Evolutionary conservation across 1,284 basidiomycete genomes (phyloP), one percentile per base, ranked within the genome.

Genomic region (Abortiporus biennis): DNA sequence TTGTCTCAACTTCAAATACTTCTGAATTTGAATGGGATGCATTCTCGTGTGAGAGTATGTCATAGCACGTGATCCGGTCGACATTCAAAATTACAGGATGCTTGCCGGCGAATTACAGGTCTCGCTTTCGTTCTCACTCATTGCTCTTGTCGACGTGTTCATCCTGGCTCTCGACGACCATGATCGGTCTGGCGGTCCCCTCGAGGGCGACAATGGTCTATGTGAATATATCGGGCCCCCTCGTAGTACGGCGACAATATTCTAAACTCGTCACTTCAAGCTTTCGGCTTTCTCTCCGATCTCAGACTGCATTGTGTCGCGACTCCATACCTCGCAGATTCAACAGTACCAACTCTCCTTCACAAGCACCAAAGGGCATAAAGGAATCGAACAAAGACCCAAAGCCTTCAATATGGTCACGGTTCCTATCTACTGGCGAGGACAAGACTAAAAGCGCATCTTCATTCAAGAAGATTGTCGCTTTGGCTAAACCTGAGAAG

Each of bases 401-500:
- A n/a, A n/a, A n/a, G n/a, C n/a, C n/a, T n/a, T n/a, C n/a, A n/a
- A n/a, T n/a, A n/a, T n/a, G n/a, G n/a, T n/a, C n/a, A n/a, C n/a
- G n/a, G n/a, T n/a, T n/a, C n/a, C n/a, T n/a, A n/a, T n/a, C n/a
- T n/a, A n/a, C n/a, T n/a, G n/a, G n/a, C n/a, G 55, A 51, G 17
- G 54, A 65, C 5, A 49, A 65, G 13, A 54, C 64, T 20, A 54
- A 56, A 46, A 71, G 63, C 36, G 57, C 66, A 12, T 80, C 85
- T 0, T 87, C 82, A 0, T 73, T 93, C 46, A 66, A 72, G 45
- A 91, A 91, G 59, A 80, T 93, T 21, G 52, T 84, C 6, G 63
- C 80, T 2, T 76, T 96, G 20, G 90, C 91, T 0, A 78, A 69
- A 50, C 85, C 90, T 0, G 92, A 95, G 64, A 71, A 68, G 52